These are phyloP conservation scores for Monilinia fructicola DNA, from an alignment of 2,329 filamentous ascomycete genomes.

Conservation along the genomic window DNA sequence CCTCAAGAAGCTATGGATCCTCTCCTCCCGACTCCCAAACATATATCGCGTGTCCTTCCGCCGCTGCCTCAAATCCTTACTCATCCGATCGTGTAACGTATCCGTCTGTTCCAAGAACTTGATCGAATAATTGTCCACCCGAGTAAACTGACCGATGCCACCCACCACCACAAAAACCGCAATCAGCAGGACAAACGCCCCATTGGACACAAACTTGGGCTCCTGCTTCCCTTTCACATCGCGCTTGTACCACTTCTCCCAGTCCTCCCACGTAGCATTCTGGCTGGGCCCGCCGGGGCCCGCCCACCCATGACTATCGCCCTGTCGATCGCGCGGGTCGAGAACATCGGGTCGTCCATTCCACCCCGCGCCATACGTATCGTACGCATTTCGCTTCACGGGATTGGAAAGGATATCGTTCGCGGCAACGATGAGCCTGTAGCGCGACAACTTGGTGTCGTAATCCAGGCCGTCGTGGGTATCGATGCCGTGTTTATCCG, in stretches of 20 bases:
- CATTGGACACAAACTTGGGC: constrained; percentile 72
- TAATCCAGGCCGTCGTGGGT: constrained; percentile 52
- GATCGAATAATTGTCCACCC: constrained; percentile 62
- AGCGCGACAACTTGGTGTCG: constrained; percentile 75
- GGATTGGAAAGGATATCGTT: constrained; percentile 86
- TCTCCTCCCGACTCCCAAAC: constrained; percentile 56
- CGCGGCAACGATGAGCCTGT: constrained; percentile 82
- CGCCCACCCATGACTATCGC: constrained; percentile 34
- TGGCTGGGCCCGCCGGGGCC: constrained; percentile 49
- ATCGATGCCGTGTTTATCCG: constrained; percentile 59
- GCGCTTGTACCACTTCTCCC: constrained; percentile 75
- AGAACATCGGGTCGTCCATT: constrained; percentile 46
- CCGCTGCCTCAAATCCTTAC: constrained; percentile 58
- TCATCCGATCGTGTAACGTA: constrained; percentile 64
- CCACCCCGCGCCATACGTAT: constrained; percentile 82
- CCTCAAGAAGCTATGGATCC: constrained; percentile 75
- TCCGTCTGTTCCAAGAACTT: constrained; percentile 66
- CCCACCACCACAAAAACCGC: constrained; percentile 67
- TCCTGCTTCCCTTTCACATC: constrained; percentile 50
- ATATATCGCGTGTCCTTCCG: constrained; percentile 54
- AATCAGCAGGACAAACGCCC: constrained; percentile 73
- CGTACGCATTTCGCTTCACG: constrained; percentile 75
- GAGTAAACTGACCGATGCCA: constrained; percentile 68
- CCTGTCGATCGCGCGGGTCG: constrained; percentile 32
- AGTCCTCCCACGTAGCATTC: constrained; percentile 98